Conservation (phyloP, 805 yeast species). For the Myxozyma monticola region DNA sequence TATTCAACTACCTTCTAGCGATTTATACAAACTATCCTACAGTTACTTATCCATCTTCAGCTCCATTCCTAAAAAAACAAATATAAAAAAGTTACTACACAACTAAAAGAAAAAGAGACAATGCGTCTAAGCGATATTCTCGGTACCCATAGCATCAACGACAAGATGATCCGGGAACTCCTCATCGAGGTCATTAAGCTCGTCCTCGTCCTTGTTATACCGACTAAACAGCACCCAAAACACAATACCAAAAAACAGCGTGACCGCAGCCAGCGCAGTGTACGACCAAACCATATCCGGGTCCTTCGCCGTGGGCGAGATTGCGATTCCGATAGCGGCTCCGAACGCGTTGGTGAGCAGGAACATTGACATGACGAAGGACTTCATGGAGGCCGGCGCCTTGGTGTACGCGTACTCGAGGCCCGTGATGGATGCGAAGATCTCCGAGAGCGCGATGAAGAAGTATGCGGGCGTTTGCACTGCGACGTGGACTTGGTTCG, state of each 20-base stretch:
- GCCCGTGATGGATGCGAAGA: constrained; percentile 78
- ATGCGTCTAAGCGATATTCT: constrained; percentile 15
- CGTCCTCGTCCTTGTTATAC: constrained; percentile 59
- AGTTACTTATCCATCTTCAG: no score
- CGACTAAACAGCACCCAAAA: constrained; percentile 63
- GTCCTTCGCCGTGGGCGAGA: constrained; percentile 63
- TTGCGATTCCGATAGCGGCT: constrained; percentile 72
- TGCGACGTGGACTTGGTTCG: constrained; percentile 64
- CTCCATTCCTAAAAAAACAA: no score
- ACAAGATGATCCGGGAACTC: constrained; percentile 5
- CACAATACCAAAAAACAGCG: constrained; percentile 56
- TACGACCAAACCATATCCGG: constrained; percentile 73
- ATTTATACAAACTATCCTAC: no score
- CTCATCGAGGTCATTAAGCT: constrained; percentile 54
- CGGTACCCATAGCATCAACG: constrained; percentile 17
- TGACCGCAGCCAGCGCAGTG: constrained; percentile 60
- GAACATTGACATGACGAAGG: constrained; percentile 61
- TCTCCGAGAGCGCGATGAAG: constrained; percentile 71
- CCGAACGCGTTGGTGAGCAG: constrained; percentile 75
- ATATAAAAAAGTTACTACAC: no score
- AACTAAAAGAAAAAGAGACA: neutral
- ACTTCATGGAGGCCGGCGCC: constrained; percentile 71
- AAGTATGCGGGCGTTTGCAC: constrained; percentile 73
- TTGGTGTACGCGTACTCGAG: constrained; percentile 81
- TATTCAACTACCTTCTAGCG: no score